These are phyloP conservation scores for Fusarium chlamydosporum DNA, from an alignment of 2,329 filamentous ascomycete genomes.

Conservation along the genomic window DNA sequence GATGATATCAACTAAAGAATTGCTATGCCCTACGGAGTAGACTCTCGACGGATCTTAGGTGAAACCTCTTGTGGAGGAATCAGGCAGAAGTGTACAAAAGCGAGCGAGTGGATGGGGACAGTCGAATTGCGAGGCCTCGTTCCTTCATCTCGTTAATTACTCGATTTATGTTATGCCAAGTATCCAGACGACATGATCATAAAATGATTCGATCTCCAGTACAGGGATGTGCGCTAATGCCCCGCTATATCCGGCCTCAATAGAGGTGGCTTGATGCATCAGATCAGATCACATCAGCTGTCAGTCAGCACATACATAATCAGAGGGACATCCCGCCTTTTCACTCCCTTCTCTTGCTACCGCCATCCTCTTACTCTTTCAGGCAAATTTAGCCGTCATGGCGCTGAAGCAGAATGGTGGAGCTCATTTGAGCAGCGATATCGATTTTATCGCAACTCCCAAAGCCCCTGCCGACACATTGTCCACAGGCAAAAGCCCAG, in stretches of 20 bases:
- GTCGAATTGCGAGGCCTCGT: background rate
- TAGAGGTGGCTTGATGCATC: slow-evolving; percentile 39
- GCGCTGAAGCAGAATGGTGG: slow-evolving; percentile 36
- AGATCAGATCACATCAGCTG: slow-evolving; percentile 5
- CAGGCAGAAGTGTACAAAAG: background rate
- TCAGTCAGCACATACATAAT: background rate
- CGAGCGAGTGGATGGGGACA: background rate
- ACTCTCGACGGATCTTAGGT: no score
- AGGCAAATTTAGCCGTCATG: slow-evolving; percentile 18
- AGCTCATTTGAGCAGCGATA: slow-evolving; percentile 43
- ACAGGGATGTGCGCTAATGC: slow-evolving; percentile 29
- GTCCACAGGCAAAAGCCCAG: slow-evolving; percentile 34
- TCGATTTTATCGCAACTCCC: slow-evolving; percentile 47
- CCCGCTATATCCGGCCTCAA: slow-evolving; percentile 33
- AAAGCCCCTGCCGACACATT: slow-evolving; percentile 34
- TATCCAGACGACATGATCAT: background rate
- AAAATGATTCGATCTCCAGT: background rate
- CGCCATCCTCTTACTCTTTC: background rate
- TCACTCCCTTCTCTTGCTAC: no score
- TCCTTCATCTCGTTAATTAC: no score
- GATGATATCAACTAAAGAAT: no score
- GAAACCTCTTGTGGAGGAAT: no score
- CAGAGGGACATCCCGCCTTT: background rate
- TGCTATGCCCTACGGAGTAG: no score
- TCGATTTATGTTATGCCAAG: background rate